phyloP scores from a whole-genome alignment of 176 grass and related monocot genomes.

The Juncus effusus region DNA sequence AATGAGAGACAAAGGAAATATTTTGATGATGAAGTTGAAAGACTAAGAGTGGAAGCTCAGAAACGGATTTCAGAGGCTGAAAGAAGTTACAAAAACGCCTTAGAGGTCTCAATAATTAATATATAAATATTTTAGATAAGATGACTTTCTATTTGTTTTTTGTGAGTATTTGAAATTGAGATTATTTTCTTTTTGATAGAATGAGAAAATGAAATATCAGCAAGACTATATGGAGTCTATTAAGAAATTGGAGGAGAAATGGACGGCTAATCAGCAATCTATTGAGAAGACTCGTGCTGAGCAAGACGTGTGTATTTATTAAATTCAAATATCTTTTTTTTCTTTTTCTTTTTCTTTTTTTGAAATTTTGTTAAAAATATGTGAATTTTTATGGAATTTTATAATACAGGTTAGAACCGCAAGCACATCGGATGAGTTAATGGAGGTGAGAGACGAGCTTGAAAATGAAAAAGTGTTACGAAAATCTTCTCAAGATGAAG shows the following conservation, averaged over 20 bases:
- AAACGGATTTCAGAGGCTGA: constrained; percentile 64
- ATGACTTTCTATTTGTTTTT: constrained; percentile 4
- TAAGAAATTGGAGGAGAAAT: constrained; percentile 90
- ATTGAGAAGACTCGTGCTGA: constrained; percentile 41
- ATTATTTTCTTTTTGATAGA: constrained; percentile 38
- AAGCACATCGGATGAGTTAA: constrained; percentile 44
- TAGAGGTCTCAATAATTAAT: constrained; percentile 63
- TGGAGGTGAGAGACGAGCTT: constrained; percentile 53
- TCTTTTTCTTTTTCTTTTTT: neutral
- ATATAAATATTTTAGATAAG: constrained; percentile 3
- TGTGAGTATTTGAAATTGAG: constrained; percentile 5
- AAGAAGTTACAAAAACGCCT: constrained; percentile 49
- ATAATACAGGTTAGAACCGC: constrained; percentile 40
- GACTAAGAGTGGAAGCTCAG: constrained; percentile 81
- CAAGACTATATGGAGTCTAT: constrained; percentile 97
- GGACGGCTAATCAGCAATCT: constrained; percentile 73
- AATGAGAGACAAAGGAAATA: constrained; percentile 88
- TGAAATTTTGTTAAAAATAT: neutral
- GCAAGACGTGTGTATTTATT: constrained; percentile 13
- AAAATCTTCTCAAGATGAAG: constrained; percentile 65
- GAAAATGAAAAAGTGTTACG: constrained; percentile 79
- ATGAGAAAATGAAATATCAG: constrained; percentile 77
- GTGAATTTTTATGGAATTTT: constrained; percentile 3
- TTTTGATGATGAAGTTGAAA: constrained; percentile 93
- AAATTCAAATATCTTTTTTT: neutral